Percentiles rank a stretch among this genome's conserved stretches.
phyloP scores from a whole-genome alignment of 345 rosid genomes.

The Hibiscus syriacus region DNA sequence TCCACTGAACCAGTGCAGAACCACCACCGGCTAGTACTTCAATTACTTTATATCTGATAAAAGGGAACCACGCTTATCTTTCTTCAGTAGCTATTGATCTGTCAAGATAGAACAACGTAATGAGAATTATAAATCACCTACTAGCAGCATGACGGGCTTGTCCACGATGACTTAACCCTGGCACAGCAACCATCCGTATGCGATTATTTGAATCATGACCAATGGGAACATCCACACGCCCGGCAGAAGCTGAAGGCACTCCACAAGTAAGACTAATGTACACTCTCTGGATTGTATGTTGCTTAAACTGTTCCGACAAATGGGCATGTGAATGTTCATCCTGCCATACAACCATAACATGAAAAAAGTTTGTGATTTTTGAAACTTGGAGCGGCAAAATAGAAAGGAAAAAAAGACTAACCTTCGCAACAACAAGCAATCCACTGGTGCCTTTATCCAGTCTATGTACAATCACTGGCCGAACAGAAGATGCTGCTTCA shows the following conservation, averaged over 20 bases:
- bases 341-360: conserved; percentile 27
- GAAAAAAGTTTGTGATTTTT: not conserved
- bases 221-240: conserved; percentile 65
- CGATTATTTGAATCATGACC: conserved; percentile 79
- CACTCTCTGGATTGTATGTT: conserved; percentile 65
- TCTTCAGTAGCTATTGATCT: not conserved
- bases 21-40: conserved; percentile 75
- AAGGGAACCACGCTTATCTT: not conserved
- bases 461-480: conserved; percentile 92
- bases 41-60: conserved; percentile 71
- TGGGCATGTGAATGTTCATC: conserved; percentile 81
- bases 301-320: conserved; percentile 80
- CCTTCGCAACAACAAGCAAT: conserved; percentile 91
- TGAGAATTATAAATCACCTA: conserved; percentile 63
- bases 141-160: conserved; percentile 86
- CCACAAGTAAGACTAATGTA: conserved; percentile 79
- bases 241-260: conserved; percentile 58
- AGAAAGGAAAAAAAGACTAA: conserved; percentile 17
- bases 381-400: not conserved
- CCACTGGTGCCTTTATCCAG: conserved; percentile 98
- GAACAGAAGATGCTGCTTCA: conserved; percentile 44
- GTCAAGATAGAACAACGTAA: not conserved
- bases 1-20: conserved; percentile 90
- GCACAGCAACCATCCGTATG: conserved; percentile 79
- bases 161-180: conserved; percentile 45